Evolutionary conservation across 306 rosid genomes (phyloP).

Genomic region (Casuarina equisetifolia): DNA sequence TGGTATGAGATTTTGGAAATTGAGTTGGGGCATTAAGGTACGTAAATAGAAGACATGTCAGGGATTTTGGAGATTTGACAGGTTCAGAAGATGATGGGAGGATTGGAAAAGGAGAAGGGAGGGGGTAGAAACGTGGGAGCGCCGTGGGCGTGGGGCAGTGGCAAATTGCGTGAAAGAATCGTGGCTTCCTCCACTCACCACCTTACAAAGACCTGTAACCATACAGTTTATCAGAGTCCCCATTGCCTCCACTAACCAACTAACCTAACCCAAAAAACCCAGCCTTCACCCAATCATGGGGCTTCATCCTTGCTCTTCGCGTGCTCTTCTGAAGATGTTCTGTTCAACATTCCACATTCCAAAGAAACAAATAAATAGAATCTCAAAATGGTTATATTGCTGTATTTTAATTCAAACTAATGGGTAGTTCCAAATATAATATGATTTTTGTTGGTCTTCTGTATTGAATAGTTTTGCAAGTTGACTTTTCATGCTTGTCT

Average conservation of each 20-base stretch:
- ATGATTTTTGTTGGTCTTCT: too few relatives aligned
- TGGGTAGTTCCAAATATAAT: too few relatives aligned
- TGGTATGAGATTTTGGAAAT: too few relatives aligned
- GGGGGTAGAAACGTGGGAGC: neutral
- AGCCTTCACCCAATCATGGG: neutral
- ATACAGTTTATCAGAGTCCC: neutral
- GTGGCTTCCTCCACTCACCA: slow-evolving; percentile 21
- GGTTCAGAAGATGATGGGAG: neutral
- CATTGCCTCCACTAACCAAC: neutral
- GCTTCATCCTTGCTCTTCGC: too few relatives aligned
- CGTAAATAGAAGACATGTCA: too few relatives aligned
- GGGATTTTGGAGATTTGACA: neutral
- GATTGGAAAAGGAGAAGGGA: neutral
- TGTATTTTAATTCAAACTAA: too few relatives aligned
- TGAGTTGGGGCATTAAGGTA: too few relatives aligned
- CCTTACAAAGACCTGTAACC: neutral
- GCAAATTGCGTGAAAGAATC: slow-evolving; percentile 22
- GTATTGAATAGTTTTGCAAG: too few relatives aligned
- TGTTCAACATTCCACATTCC: too few relatives aligned
- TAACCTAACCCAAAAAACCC: slow-evolving; percentile 2
- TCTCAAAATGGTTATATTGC: neutral
- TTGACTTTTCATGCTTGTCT: too few relatives aligned
- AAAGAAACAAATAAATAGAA: too few relatives aligned
- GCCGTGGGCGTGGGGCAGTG: slow-evolving; percentile 17
- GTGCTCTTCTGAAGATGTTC: too few relatives aligned